phyloP scores from a whole-genome alignment of 345 rosid genomes.

The Boechera retrofracta region DNA sequence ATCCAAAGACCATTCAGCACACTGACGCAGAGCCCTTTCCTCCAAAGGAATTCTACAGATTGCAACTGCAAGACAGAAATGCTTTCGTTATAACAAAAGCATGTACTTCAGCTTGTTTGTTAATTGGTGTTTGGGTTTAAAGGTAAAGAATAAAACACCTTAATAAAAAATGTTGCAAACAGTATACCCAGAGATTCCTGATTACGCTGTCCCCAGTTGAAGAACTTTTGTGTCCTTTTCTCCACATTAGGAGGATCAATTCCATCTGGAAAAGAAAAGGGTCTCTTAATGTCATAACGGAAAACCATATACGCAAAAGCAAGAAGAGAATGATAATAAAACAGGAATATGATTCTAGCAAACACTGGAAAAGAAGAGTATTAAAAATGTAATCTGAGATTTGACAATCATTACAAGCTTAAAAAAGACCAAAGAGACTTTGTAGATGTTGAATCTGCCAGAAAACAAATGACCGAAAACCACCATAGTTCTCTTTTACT shows the following conservation, averaged over 20 bases:
- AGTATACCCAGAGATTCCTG: conserved; percentile 51
- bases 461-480: background rate
- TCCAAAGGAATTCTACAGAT: conserved; percentile 61
- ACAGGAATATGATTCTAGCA: background rate
- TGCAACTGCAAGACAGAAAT: conserved; percentile 49
- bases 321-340: too few relatives aligned
- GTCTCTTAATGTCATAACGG: conserved; percentile 8
- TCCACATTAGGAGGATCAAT: conserved; percentile 46
- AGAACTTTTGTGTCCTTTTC: conserved; percentile 44
- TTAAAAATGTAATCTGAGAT: background rate
- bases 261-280: conserved; percentile 49
- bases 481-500: background rate
- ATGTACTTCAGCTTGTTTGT: background rate
- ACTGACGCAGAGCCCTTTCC: conserved; percentile 59
- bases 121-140: background rate
- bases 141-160: conserved; percentile 7
- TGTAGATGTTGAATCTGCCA: background rate
- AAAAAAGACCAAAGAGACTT: background rate
- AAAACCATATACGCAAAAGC: background rate
- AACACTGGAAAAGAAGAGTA: background rate
- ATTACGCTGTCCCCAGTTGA: conserved; percentile 55
- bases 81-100: conserved; percentile 3
- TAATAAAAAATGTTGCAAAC: conserved; percentile 39
- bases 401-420: background rate
- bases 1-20: conserved; percentile 54